Evolutionary conservation across 2,329 filamentous ascomycete species (phyloP).

Genomic region (Epichloe brachyelytri): DNA sequence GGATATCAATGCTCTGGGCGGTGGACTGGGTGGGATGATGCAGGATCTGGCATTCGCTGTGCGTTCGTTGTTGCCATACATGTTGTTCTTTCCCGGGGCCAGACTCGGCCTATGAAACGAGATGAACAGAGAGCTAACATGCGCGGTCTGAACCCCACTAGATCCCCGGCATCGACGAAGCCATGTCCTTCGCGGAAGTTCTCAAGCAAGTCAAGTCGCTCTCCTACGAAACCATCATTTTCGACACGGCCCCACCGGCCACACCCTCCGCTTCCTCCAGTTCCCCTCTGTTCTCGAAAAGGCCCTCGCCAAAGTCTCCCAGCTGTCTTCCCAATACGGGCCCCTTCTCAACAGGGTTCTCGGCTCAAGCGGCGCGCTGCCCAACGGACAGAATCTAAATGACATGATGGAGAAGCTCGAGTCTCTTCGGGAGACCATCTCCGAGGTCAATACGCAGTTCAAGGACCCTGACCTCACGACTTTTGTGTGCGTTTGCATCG

Average conservation of each 20-base stretch:
- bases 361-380: conserved; percentile 59
- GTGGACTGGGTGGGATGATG: conserved; percentile 86
- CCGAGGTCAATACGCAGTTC: conserved; percentile 95
- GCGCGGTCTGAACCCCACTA: conserved; percentile 19
- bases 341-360: conserved; percentile 91
- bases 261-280: conserved; percentile 96
- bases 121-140: background rate
- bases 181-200: conserved; percentile 99
- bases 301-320: conserved; percentile 90
- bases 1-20: conserved; percentile 52
- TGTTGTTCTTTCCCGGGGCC: too few relatives aligned
- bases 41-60: conserved; percentile 95
- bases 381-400: conserved; percentile 83
- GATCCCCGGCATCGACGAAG: conserved; percentile 98
- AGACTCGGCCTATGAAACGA: background rate
- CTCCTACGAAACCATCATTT: conserved; percentile 97
- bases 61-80: conserved; percentile 17
- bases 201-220: conserved; percentile 98
- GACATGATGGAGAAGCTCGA: conserved; percentile 95
- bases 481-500: conserved; percentile 96
- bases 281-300: conserved; percentile 98
- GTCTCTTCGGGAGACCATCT: conserved; percentile 79
- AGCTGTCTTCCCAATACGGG: conserved; percentile 87
- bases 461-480: conserved; percentile 93
- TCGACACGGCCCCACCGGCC: conserved; percentile 95